Evolutionary conservation across 441 rosid genomes (phyloP), one percentile per base, ranked within the genome.

Genomic region (Metrosideros polymorpha): DNA sequence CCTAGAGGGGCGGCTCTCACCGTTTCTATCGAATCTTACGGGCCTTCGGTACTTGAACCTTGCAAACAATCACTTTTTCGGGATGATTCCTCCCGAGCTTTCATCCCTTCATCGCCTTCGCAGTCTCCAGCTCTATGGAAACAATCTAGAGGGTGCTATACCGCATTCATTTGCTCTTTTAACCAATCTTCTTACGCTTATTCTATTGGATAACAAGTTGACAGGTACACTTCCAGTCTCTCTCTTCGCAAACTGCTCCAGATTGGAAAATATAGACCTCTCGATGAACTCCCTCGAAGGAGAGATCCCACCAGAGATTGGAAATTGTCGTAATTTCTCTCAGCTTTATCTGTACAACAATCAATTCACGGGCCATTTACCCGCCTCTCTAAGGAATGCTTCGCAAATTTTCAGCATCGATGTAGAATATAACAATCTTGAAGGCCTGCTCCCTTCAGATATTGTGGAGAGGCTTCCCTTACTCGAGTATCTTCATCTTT

Each of bases 241-340:
- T 61, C 83, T 93, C 43, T 92, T 93, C 89, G 85, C 88, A 66
- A 94, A 94, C 90, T 93, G 94, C 84, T 90, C 92, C 83, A 39
- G 57, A 42, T 85, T 94, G 63, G 30, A 12, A n/a, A 88, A 86
- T 85, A 54, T 94, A 82, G 96, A 92, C 82, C 83, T 92, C 24
- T 92, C 94, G 50, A 13, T 29, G 32, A 94, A 94, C 89, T 85
- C 30, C 43, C 85, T 94, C 53, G 42, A 51, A 1, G 95, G 93
- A 47, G 85, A 66, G 39, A 92, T 92, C 82, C 93, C 93, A 4
- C 29, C 43, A 56, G 91, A 89, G 88, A 89, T 92, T 9, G 92
- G 95, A 43, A 87, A 90, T 42, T 91, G 94, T 83, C 89, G 32
- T 35, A 7, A 19, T 24, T 85, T 93, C 24, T 87, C 88, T 91